phyloP scores from a whole-genome alignment of 2,329 filamentous ascomycete species.

The Fusarium secorum region DNA sequence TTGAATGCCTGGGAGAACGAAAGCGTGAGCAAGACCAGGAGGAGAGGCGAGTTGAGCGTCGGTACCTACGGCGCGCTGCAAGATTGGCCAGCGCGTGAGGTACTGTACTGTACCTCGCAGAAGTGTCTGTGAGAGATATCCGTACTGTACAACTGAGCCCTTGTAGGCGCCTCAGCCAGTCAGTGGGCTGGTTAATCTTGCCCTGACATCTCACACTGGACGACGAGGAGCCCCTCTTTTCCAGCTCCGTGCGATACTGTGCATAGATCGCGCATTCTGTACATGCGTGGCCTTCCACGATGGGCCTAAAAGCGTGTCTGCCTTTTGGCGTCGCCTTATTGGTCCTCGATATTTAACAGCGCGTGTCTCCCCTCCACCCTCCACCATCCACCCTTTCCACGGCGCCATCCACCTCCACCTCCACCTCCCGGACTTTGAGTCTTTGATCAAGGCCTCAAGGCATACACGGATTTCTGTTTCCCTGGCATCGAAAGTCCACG shows the following conservation, averaged over 20 bases:
- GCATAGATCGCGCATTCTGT: slow-evolving; percentile 18
- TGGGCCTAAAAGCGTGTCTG: slow-evolving; percentile 37
- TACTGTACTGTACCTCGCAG: slow-evolving; percentile 29
- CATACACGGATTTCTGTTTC: slow-evolving; percentile 13
- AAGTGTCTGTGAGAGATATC: neutral
- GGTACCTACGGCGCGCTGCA: slow-evolving; percentile 34
- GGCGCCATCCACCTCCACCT: slow-evolving; percentile 33
- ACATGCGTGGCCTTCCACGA: slow-evolving; percentile 28
- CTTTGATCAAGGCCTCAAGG: slow-evolving; percentile 28
- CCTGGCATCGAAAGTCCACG: neutral
- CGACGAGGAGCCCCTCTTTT: slow-evolving; percentile 11
- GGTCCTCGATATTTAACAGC: slow-evolving; percentile 26
- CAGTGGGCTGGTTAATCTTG: neutral
- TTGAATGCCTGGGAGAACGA: slow-evolving; percentile 43
- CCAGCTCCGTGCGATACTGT: slow-evolving; percentile 29
- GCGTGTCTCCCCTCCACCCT: slow-evolving; percentile 19
- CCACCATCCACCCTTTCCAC: slow-evolving; percentile 26
- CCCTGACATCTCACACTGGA: slow-evolving; percentile 15
- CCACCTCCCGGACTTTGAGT: slow-evolving; percentile 22
- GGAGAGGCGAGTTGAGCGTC: slow-evolving; percentile 27
- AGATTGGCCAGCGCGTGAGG: slow-evolving; percentile 1
- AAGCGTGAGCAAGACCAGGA: slow-evolving; percentile 34
- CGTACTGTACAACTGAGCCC: slow-evolving; percentile 19
- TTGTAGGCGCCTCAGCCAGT: slow-evolving; percentile 25
- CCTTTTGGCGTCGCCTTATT: slow-evolving; percentile 38